These are phyloP conservation scores for Aureobasidium sp. DNA, from an alignment of 2,329 filamentous ascomycete species.

Conservation along the genomic window DNA sequence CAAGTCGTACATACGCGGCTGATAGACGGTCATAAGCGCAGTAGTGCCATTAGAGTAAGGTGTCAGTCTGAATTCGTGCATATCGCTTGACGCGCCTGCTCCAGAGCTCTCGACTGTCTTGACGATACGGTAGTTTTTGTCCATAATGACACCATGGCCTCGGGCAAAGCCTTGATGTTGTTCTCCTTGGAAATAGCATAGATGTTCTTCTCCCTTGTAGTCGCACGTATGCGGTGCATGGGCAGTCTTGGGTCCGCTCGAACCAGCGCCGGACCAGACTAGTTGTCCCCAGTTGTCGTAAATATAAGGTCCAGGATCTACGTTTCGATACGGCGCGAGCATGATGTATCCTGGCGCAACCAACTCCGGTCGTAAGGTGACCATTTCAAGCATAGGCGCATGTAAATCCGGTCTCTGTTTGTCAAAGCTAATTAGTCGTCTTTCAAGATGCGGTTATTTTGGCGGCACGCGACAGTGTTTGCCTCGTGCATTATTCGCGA, in stretches of 20 bases:
- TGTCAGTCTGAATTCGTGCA: constrained; percentile 47
- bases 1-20: constrained; percentile 40
- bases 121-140: constrained; percentile 43
- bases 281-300: constrained; percentile 46
- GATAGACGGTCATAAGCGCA: constrained; percentile 33
- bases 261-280: constrained; percentile 45
- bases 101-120: constrained; percentile 38
- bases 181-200: constrained; percentile 48
- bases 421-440: constrained; percentile 15
- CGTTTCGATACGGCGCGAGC: constrained; percentile 43
- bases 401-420: constrained; percentile 34
- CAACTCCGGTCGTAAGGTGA: constrained; percentile 28
- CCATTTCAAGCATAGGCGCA: constrained; percentile 31
- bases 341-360: constrained; percentile 45
- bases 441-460: not conserved
- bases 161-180: constrained; percentile 47
- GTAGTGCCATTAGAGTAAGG: constrained; percentile 36
- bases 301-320: constrained; percentile 45
- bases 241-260: constrained; percentile 42
- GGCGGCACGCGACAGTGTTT: not conserved
- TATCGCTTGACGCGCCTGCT: constrained; percentile 40
- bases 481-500: not conserved
- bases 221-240: constrained; percentile 44
- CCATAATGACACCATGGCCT: constrained; percentile 48
- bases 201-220: constrained; percentile 42